phyloP scores from a whole-genome alignment of 495 filamentous ascomycete species.

The Bombardia bombarda region DNA sequence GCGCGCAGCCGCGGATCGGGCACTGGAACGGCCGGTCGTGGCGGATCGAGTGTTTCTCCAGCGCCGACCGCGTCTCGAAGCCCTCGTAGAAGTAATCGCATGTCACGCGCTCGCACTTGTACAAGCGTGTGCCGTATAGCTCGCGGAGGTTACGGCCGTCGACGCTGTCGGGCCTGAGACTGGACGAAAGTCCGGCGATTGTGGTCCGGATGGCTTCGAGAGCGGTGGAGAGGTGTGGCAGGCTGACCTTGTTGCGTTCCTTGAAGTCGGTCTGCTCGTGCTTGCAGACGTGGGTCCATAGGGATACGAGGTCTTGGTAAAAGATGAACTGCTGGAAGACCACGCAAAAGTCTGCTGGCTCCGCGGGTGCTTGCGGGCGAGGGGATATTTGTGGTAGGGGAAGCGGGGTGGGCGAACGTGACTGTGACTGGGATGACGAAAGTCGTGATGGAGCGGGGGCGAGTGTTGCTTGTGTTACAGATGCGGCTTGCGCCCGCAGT shows the following conservation, averaged over 20 bases:
- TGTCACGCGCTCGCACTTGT: conserved; percentile 33
- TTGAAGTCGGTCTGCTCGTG: conserved; percentile 11
- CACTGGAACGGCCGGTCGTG: conserved; percentile 36
- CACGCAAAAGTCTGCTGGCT: conserved; percentile 5
- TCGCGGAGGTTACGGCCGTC: conserved; percentile 5
- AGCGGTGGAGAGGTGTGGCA: conserved; percentile 12
- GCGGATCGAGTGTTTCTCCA: conserved; percentile 25
- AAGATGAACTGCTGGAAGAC: conserved; percentile 3
- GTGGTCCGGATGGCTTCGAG: conserved; percentile 17
- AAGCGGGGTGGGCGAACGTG: conserved; percentile 1
- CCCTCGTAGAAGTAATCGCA: conserved; percentile 40
- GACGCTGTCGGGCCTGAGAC: neutral
- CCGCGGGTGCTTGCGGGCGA: neutral
- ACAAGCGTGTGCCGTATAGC: conserved; percentile 29
- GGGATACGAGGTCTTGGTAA: conserved; percentile 8
- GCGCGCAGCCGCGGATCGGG: conserved; percentile 19
- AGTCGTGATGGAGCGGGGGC: neutral
- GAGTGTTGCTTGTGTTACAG: neutral
- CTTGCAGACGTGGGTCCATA: conserved; percentile 18
- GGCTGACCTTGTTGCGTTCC: conserved; percentile 10
- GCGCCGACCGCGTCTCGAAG: conserved; percentile 20
- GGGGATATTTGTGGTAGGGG: neutral
- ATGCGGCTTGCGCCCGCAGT: neutral
- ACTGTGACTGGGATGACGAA: neutral
- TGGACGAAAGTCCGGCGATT: conserved; percentile 15